phyloP scores from a whole-genome alignment of 1,284 basidiomycete species.

The Tilletia horrida region DNA sequence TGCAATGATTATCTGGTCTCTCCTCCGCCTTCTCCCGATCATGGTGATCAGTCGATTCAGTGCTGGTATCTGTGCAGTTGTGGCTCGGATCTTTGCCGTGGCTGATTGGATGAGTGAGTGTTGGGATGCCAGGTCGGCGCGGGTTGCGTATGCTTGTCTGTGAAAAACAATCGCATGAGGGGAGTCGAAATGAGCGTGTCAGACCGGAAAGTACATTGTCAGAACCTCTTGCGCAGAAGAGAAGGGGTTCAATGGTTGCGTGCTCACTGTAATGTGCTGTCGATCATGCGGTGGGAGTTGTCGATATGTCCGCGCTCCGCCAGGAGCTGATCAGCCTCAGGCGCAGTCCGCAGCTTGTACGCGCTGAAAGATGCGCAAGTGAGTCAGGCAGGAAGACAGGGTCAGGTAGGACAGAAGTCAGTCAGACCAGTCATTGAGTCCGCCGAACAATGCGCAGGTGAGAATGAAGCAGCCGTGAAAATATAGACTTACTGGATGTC shows the following conservation, averaged over 20 bases:
- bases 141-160: constrained; percentile 95
- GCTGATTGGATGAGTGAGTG: constrained; percentile 71
- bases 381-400: neutral
- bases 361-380: constrained; percentile 52
- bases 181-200: constrained; percentile 2
- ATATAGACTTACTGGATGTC: constrained; percentile 76
- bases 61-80: constrained; percentile 78
- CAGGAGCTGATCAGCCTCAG: constrained; percentile 78
- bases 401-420: neutral
- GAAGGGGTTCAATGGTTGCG: no score
- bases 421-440: constrained; percentile 51
- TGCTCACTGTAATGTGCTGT: constrained; percentile 76
- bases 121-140: constrained; percentile 88
- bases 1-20: constrained; percentile 79
- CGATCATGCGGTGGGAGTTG: constrained; percentile 88
- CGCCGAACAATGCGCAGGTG: neutral
- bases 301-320: constrained; percentile 85
- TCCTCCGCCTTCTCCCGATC: constrained; percentile 82
- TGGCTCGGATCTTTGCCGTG: constrained; percentile 70
- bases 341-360: constrained; percentile 71
- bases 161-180: no score
- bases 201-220: neutral
- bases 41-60: constrained; percentile 85
- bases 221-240: no score
- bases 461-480: constrained; percentile 18